Evolutionary conservation across 2,329 filamentous ascomycete genomes (phyloP), one percentile per base, ranked within the genome.

Genomic region (Fusarium nurragi): DNA sequence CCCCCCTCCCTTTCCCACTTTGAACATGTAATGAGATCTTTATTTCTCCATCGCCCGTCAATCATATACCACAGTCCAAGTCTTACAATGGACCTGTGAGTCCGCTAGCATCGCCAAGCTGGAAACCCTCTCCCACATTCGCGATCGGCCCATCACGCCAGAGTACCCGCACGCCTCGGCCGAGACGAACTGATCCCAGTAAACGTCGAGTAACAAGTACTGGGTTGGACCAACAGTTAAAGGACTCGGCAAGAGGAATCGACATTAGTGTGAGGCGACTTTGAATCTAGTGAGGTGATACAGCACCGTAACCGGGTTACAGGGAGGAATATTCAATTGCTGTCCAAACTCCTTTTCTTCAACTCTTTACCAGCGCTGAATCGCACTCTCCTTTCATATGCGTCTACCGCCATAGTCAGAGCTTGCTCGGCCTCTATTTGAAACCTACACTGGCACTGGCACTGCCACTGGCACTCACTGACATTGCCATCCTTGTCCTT

Each of bases 241-340:
- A 22, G 25, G 38, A 59, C 41, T 51, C 57, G 48, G 22, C 32
- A 13, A 32, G 19, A 22, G 25, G 45, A 34, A 25, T 37, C 40
- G 48, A 47, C 16, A 45, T 58, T 53, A 51, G 28, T 48, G 64
- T 67, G 63, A 66, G 63, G 37, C 53, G 58, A 64, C 50, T 67
- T 45, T 66, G 53, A 51, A 50, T 38, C 25, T 38, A 48, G 37
- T 64, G 36, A 67, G 60, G 60, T 64, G 60, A 64, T 47, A 51
- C 41, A 54, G 28, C 30, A 43, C 36, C 36, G 19, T 52, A 16
- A 23, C 36, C 23, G 21, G 41, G 28, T 23, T 14, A 7, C 37
- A 38, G 18, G 23, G 30, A 19, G 30, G 43, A 16, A 32, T 25
- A 28, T 30, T 23, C 25, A 32, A 36, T 48, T 26, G 47, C 53